These are phyloP conservation scores for Rubia peregrina DNA, from an alignment of 305 asterid genomes.

Conservation along the genomic window DNA sequence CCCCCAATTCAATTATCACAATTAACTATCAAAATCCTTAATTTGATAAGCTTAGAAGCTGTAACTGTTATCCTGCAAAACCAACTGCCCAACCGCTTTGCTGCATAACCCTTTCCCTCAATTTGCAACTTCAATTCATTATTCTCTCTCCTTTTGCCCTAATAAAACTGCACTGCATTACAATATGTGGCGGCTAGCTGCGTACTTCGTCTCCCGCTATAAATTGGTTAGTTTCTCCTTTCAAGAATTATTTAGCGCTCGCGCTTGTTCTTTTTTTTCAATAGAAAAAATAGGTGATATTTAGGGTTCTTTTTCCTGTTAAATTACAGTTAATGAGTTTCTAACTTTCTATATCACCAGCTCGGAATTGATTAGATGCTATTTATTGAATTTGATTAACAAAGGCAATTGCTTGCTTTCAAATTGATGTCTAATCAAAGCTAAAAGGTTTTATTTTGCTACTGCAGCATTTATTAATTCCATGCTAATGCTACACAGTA, in stretches of 20 bases:
- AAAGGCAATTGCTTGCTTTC: background rate
- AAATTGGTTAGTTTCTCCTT: constrained; percentile 1
- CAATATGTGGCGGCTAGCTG: background rate
- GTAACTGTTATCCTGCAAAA: background rate
- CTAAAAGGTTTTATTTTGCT: background rate
- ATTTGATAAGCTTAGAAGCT: background rate
- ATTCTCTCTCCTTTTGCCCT: background rate
- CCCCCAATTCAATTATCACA: too few relatives aligned
- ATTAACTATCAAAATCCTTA: too few relatives aligned
- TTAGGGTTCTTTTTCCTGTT: background rate
- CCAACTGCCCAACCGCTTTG: background rate
- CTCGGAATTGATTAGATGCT: background rate
- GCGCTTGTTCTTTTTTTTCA: background rate
- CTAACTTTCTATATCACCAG: background rate
- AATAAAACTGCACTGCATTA: background rate
- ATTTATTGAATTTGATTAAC: background rate
- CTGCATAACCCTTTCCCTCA: background rate
- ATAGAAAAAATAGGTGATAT: too few relatives aligned
- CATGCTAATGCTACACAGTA: background rate
- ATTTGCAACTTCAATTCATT: background rate
- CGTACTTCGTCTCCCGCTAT: background rate
- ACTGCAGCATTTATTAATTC: background rate
- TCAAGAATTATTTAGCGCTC: background rate
- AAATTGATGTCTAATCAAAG: background rate
- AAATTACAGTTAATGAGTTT: background rate